A percentile compares a stretch with the other conserved stretches of the same genome.
Evolutionary conservation across 768 basidiomycete species (phyloP).

Genomic region (Paxillus ammoniavirescens): DNA sequence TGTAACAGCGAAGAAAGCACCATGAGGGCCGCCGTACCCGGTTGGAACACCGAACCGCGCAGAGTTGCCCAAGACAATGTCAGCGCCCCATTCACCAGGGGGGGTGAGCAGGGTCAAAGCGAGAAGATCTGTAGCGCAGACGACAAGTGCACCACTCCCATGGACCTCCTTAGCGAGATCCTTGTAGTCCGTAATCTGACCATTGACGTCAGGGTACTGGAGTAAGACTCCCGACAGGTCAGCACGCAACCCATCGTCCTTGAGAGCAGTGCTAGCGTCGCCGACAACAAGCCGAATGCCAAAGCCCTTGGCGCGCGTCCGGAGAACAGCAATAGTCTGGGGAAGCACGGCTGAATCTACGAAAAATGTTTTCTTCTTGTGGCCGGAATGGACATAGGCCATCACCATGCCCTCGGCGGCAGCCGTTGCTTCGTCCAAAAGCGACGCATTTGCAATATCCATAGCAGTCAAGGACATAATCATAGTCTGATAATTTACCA

Average conservation of each 20-base stretch:
- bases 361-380: slow-evolving; percentile 80
- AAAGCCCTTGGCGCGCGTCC: slow-evolving; percentile 90
- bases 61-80: slow-evolving; percentile 92
- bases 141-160: slow-evolving; percentile 71
- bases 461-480: slow-evolving; percentile 91
- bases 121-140: slow-evolving; percentile 89
- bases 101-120: slow-evolving; percentile 91
- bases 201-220: slow-evolving; percentile 93
- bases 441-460: slow-evolving; percentile 94
- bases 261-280: slow-evolving; percentile 49
- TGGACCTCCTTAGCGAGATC: slow-evolving; percentile 68
- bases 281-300: slow-evolving; percentile 80
- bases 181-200: slow-evolving; percentile 72
- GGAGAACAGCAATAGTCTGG: slow-evolving; percentile 88
- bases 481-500: slow-evolving; percentile 98
- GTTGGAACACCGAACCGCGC: slow-evolving; percentile 95
- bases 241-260: slow-evolving; percentile 50
- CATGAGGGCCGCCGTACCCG: slow-evolving; percentile 98
- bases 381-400: slow-evolving; percentile 66
- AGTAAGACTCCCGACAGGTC: slow-evolving; percentile 86
- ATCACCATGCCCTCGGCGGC: slow-evolving; percentile 98
- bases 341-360: slow-evolving; percentile 82
- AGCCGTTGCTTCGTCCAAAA: slow-evolving; percentile 93
- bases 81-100: slow-evolving; percentile 98
- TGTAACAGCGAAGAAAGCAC: slow-evolving; percentile 93